phyloP scores from a whole-genome alignment of 208 protist species.

The Trypanosoma platydactyli region DNA sequence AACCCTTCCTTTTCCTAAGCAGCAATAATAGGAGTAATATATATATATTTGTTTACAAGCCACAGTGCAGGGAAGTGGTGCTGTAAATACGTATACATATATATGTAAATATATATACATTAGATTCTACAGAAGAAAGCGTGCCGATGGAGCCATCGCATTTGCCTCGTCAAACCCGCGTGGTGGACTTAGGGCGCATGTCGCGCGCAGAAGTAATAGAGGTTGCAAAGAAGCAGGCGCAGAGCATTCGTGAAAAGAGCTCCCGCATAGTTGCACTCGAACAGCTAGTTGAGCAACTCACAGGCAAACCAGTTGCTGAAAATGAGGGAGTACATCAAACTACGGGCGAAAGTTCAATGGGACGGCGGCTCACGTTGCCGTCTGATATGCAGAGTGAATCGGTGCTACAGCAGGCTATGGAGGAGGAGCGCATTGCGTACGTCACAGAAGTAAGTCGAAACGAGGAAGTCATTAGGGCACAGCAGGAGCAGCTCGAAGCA shows the following conservation, averaged over 20 bases:
- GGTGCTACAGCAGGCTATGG: conserved; percentile 29
- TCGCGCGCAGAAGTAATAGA: conserved; percentile 58
- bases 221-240: conserved; percentile 56
- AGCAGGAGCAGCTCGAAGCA: conserved; percentile 19
- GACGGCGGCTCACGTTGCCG: not conserved
- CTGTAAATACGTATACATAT: conserved; percentile 1
- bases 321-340: not conserved
- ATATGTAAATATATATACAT: conserved; percentile 2
- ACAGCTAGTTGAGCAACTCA: conserved; percentile 46
- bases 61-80: too few relatives aligned
- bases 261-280: conserved; percentile 42
- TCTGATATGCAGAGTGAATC: conserved; percentile 13
- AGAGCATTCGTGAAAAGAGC: conserved; percentile 59
- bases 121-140: not conserved
- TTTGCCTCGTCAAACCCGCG: conserved; percentile 38
- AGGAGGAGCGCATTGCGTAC: conserved; percentile 38
- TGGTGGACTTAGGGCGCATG: conserved; percentile 55
- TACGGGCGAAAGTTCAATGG: not conserved
- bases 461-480: conserved; percentile 25
- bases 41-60: too few relatives aligned
- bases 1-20: too few relatives aligned
- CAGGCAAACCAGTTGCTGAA: conserved; percentile 12
- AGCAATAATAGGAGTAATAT: too few relatives aligned
- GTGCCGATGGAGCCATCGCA: not conserved
- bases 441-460: conserved; percentile 33